Conservation (phyloP, 495 filamentous ascomycete species). For the Daldinia loculata region DNA sequence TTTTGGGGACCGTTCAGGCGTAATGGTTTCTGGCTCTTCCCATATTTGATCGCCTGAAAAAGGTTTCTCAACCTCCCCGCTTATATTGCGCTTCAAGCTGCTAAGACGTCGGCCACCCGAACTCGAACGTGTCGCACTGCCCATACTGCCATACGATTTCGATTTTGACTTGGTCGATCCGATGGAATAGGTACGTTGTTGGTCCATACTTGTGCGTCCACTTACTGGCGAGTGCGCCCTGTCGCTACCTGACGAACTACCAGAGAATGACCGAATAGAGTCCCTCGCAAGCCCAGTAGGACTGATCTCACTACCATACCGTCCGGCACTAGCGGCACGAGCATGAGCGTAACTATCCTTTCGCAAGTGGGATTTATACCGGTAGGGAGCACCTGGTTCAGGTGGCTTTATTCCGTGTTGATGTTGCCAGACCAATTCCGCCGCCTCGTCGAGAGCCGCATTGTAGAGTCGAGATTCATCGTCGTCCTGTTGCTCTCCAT, state of each 20-base stretch:
- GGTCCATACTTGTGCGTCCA: conserved; percentile 45
- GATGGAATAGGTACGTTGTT: conserved; percentile 31
- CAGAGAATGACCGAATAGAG: conserved; percentile 57
- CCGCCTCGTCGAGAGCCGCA: conserved; percentile 85
- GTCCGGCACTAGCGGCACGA: conserved; percentile 66
- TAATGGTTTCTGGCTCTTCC: conserved; percentile 73
- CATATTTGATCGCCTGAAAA: conserved; percentile 85
- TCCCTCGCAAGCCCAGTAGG: conserved; percentile 59
- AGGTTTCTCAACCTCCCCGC: conserved; percentile 64
- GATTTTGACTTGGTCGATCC: conserved; percentile 37
- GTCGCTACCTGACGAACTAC: conserved; percentile 59
- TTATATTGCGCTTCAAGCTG: conserved; percentile 64
- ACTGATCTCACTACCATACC: conserved; percentile 58
- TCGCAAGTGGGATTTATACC: conserved; percentile 67
- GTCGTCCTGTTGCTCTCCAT: conserved; percentile 48
- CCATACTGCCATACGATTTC: conserved; percentile 43
- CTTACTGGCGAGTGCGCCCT: conserved; percentile 41
- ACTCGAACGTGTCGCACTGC: conserved; percentile 33
- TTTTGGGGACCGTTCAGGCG: conserved; percentile 36
- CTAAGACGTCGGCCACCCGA: conserved; percentile 51
- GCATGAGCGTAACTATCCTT: conserved; percentile 70
- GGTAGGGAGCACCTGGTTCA: conserved; percentile 68
- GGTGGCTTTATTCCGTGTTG: conserved; percentile 67
- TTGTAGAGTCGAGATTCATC: conserved; percentile 75
- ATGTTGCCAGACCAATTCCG: conserved; percentile 87